Evolutionary conservation across 2,329 filamentous ascomycete genomes (phyloP), one percentile per base, ranked within the genome.

Genomic region (Neophaeococcomyces mojaviensis): DNA sequence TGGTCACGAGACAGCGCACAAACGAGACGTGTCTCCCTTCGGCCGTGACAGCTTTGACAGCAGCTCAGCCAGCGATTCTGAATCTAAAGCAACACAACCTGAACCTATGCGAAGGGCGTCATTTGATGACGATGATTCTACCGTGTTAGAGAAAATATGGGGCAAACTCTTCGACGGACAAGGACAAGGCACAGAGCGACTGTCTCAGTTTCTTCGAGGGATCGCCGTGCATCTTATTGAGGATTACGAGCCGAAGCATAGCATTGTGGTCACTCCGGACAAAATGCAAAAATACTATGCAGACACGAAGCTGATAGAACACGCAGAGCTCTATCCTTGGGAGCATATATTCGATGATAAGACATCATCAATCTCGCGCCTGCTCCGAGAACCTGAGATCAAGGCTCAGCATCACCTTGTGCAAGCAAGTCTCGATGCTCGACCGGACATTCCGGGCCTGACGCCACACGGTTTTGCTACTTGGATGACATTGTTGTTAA

Each of bases 241-340:
- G 46, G 76, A 86, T 53, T 84, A 82, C 58, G 69, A 79, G 38
- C 83, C 84, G 1, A 77, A 74, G 51, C 75, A 76, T 40, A 82
- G 76, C 28, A 68, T 90, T 13, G 84, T 92, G 34, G 73, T 94
- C 30, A 78, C 83, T 0, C 87, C 88, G 0, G 68, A 78, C 4
- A 92, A 92, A 66, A 76, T 95, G 69, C 73, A 78, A 12, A 72
- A 74, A 39, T 86, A 89, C 55, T 94, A 94, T 59, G 71, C 76
- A 13, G 76, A 78, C 44, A 84, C 84, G 48, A 73, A 73, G 41
- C 62, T 88, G 1, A 66, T 77, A 0, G 66, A 73, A 12, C 32
- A 22, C 32, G 9, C 33, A 30, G 88, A 94, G 57, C 69, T 73
- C 2, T 82, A 86, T 60, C 81, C 79, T 2, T 88, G 86, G 70